Conservation (phyloP, 2,329 filamentous ascomycete genomes). For the Fusarium globosum region DNA sequence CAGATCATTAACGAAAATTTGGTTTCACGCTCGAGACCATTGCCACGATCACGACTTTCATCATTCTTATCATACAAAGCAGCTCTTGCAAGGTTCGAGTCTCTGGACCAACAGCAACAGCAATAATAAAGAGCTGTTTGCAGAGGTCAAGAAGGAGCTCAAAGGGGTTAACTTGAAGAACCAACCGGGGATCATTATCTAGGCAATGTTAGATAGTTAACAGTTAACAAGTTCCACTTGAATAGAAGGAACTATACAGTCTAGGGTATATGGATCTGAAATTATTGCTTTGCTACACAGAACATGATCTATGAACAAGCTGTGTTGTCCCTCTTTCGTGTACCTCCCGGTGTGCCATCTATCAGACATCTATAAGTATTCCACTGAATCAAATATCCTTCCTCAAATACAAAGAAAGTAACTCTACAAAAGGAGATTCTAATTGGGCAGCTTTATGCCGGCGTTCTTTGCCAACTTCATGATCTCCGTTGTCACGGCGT, state of each 20-base stretch:
- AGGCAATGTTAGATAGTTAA: no score
- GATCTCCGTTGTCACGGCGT: constrained; percentile 48
- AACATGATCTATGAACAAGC: not conserved
- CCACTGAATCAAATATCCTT: not conserved
- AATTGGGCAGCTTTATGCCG: constrained; percentile 2
- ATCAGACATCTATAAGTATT: not conserved
- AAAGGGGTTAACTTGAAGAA: not conserved
- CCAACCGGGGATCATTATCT: not conserved
- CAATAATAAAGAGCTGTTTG: not conserved
- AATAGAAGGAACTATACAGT: no score
- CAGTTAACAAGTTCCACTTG: no score
- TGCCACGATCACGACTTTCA: fast-evolving
- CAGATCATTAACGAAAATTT: not conserved
- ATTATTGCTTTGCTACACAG: not conserved
- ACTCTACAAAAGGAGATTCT: not conserved
- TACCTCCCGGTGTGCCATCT: no score
- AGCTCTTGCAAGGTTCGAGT: no score
- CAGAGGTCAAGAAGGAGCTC: not conserved
- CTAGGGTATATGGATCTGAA: no score
- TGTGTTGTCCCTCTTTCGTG: no score
- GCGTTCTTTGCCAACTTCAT: constrained; percentile 39
- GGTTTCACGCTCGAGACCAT: not conserved
- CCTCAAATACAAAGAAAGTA: not conserved
- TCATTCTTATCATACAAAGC: no score
- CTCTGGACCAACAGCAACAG: no score